Evolutionary conservation across 768 basidiomycete species (phyloP).

Genomic region (Cyclocybe cylindracea): DNA sequence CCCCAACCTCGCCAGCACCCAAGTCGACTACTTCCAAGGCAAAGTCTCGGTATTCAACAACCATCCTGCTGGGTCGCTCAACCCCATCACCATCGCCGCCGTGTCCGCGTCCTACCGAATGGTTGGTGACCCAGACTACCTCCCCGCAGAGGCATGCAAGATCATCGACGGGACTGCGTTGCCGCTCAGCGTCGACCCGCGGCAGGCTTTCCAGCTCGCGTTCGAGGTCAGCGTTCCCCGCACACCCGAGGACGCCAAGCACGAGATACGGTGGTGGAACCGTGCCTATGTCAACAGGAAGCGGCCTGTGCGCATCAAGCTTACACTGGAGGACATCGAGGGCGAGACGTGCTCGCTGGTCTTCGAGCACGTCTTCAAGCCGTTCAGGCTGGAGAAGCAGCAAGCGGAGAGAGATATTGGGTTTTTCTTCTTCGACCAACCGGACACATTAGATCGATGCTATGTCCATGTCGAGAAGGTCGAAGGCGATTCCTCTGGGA

Average conservation of each 20-base stretch:
- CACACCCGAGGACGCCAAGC: slow-evolving; percentile 32
- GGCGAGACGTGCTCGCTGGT: slow-evolving; percentile 40
- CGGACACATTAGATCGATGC: slow-evolving; percentile 21
- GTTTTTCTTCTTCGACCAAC: slow-evolving; percentile 38
- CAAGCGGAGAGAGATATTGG: slow-evolving; percentile 25
- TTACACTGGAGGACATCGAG: slow-evolving; percentile 36
- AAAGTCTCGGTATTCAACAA: slow-evolving; percentile 40
- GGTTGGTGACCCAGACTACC: slow-evolving; percentile 34
- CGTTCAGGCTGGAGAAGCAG: slow-evolving; percentile 24
- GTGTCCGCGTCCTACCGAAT: slow-evolving; percentile 34
- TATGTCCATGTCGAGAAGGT: slow-evolving; percentile 24
- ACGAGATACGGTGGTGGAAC: slow-evolving; percentile 32
- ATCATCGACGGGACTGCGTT: slow-evolving; percentile 23
- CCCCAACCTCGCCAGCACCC: slow-evolving; percentile 21
- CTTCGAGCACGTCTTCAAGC: slow-evolving; percentile 37
- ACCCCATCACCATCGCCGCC: slow-evolving; percentile 34
- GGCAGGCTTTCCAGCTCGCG: slow-evolving; percentile 31
- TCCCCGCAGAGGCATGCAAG: slow-evolving; percentile 27
- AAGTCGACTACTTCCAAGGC: slow-evolving; percentile 32
- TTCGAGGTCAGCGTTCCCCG: slow-evolving; percentile 33
- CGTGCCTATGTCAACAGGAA: slow-evolving; percentile 33
- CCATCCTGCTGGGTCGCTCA: slow-evolving; percentile 28
- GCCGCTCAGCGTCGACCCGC: slow-evolving; percentile 37
- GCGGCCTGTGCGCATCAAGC: slow-evolving; percentile 36
- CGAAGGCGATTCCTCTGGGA: slow-evolving; percentile 2